Evolutionary conservation across 1,284 basidiomycete species (phyloP), one percentile per base, ranked within the genome.

Genomic region (Phellinidium pouzarii): DNA sequence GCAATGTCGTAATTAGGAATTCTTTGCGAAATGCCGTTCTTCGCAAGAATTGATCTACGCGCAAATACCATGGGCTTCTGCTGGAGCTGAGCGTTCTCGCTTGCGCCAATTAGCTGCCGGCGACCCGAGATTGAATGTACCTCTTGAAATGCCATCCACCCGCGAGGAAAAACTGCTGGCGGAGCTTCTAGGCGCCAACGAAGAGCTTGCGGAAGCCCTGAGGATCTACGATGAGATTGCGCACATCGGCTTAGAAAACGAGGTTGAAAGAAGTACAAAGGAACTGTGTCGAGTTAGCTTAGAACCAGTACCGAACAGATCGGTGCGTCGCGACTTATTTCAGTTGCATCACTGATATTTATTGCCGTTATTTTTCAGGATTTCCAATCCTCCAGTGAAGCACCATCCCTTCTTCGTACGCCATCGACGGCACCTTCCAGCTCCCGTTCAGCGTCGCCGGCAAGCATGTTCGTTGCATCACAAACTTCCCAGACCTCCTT

Each of bases 61-160:
- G 6, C 84, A 88, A 65, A 87, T 90, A 51, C 77, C 82, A 8
- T 91, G 88, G 88, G 89, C 89, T 3, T 77, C 79, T 17, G 80
- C 87, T 3, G 75, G 78, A 19, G 87, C 88, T 1, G 87, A 87
- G 60, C 77, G 76, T 34, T 84, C 79, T 4, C 68, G 80, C 26
- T 59, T 57, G 60, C 59, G 37, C 54, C 60, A 45, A 50, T 56
- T 54, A 51, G 59, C 58, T 53, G 44, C 59, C 23, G 54, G 57
- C 56, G 55, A 54, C 48, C 52, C 48, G 48, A 45, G 36, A 51
- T 53, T 50, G 36, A 58, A 59, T 23, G 8, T 37, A 25, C 47
- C 20, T 42, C 46, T 8, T n/a, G 36, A 44, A 46, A 34, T n/a
- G 29, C 52, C 26, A 45, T 36, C 11, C 40, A 63, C 65, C 12